Evolutionary conservation across 2,329 filamentous ascomycete species (phyloP), one percentile per base, ranked within the genome.

Genomic region (Cladosporium phlei): DNA sequence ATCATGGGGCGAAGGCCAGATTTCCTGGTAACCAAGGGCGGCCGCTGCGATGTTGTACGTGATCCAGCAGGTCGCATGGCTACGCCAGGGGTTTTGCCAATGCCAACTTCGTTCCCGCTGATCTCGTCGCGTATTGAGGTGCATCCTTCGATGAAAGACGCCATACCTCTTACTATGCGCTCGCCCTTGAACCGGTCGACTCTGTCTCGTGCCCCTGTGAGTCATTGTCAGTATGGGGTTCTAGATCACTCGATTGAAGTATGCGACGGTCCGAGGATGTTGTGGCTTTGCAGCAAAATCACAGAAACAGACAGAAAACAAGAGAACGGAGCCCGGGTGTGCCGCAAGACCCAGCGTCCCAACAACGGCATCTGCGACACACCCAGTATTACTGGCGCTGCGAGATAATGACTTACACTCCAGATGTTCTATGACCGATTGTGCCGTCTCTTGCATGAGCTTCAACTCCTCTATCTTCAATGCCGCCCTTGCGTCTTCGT

Each of bases 371-470:
- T n/a, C n/a, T n/a, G n/a, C n/a, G n/a, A n/a, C n/a, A n/a, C n/a
- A n/a, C n/a, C n/a, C n/a, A n/a, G n/a, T n/a, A n/a, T n/a, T n/a
- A n/a, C n/a, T n/a, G n/a, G n/a, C n/a, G n/a, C n/a, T n/a, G n/a
- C n/a, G n/a, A n/a, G n/a, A n/a, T n/a, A n/a, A n/a, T n/a, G 3
- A 38, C 32, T 37, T 27, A 45, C 42, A 45, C 37, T 45, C 42
- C 28, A 66, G 47, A 48, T 67, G 63, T 24, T 57, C 51, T 50
- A 66, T 63, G 1, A 66, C 57, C 16, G 62, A 62, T 14, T 55
- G 49, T 8, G 61, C 59, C 49, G 65, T 64, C 20, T 56, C 56
- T 30, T 56, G 55, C 29, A 67, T 57, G 52, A 59, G 61, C 12
- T 38, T 43, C 27, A 52, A 28, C 20, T 59, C 52, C 3, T 53